Percentiles rank a stretch among this genome's conserved stretches.
These are phyloP conservation scores for Aspergillus fijiensis DNA, from an alignment of 2,329 filamentous ascomycete species.

Conservation along the genomic window DNA sequence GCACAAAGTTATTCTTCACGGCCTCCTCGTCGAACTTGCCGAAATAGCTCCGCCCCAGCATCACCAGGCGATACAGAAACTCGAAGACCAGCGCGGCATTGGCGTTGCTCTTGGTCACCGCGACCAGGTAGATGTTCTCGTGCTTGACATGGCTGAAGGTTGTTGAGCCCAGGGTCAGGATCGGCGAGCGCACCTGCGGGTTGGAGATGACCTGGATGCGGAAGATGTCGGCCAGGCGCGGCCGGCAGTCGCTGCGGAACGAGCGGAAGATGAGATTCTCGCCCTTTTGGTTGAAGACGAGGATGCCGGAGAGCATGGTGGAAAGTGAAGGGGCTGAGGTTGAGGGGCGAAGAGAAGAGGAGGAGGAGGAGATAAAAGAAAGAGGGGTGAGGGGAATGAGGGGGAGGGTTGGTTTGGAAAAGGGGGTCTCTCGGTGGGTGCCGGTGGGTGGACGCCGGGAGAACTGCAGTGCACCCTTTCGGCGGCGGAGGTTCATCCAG, in stretches of 20 bases:
- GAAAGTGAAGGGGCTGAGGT: conserved; percentile 10
- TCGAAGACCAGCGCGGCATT: conserved; percentile 98
- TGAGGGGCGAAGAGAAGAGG: neutral
- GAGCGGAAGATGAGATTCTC: conserved; percentile 99
- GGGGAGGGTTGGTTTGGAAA: conserved; percentile 1
- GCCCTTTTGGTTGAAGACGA: conserved; percentile 99
- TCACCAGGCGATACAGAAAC: conserved; percentile 89
- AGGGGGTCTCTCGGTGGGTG: conserved; percentile 2
- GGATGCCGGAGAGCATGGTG: conserved; percentile 91
- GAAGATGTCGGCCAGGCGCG: conserved; percentile 96
- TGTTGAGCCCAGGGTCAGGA: conserved; percentile 93
- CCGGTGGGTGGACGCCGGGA: neutral
- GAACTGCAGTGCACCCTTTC: conserved; percentile 12
- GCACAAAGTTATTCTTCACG: conserved; percentile 99
- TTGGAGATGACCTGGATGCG: conserved; percentile 99
- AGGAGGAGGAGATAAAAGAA: neutral
- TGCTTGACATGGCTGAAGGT: conserved; percentile 99
- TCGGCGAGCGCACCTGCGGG: conserved; percentile 93
- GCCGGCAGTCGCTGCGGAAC: conserved; percentile 97
- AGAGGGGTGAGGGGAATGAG: conserved; percentile 5
- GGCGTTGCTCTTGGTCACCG: conserved; percentile 97
- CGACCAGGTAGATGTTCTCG: conserved; percentile 97
- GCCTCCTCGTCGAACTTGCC: conserved; percentile 99
- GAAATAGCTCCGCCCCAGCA: conserved; percentile 92
- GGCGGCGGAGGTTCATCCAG: neutral